Evolutionary conservation across 2,329 filamentous ascomycete species (phyloP).

Genomic region (Venturia effusa): DNA sequence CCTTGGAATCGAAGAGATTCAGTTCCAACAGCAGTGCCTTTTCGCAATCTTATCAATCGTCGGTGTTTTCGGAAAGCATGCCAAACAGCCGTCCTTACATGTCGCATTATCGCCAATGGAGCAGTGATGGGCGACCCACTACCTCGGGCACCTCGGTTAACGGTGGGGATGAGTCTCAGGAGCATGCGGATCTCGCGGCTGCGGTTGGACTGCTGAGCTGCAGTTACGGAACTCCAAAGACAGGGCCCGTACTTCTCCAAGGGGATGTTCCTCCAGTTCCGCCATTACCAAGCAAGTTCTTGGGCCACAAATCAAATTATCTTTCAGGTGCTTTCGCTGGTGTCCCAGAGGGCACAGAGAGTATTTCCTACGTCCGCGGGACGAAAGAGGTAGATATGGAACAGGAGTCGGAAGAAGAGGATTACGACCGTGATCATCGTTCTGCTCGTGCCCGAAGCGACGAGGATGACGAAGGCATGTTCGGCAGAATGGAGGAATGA

Average conservation of each 20-base stretch:
- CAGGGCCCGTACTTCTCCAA: slow-evolving; percentile 50
- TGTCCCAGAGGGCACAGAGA: slow-evolving; percentile 37
- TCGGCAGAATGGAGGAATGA: slow-evolving; percentile 89
- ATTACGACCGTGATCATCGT: slow-evolving; percentile 28
- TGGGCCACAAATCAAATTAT: slow-evolving; percentile 43
- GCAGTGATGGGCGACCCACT: slow-evolving; percentile 61
- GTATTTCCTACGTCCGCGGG: slow-evolving; percentile 16
- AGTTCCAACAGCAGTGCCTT: slow-evolving; percentile 38
- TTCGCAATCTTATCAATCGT: slow-evolving; percentile 76
- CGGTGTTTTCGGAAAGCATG: slow-evolving; percentile 44
- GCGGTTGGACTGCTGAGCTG: slow-evolving; percentile 84
- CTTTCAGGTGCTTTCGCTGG: slow-evolving; percentile 38
- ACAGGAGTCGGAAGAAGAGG: slow-evolving; percentile 55
- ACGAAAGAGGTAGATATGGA: slow-evolving; percentile 38
- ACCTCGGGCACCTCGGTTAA: slow-evolving; percentile 52
- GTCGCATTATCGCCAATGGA: slow-evolving; percentile 59
- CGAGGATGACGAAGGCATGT: slow-evolving; percentile 91
- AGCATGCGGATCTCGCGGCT: slow-evolving; percentile 79
- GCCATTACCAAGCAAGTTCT: slow-evolving; percentile 69
- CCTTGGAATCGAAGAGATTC: slow-evolving; percentile 27
- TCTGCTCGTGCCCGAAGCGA: slow-evolving; percentile 54
- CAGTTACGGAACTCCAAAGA: slow-evolving; percentile 75
- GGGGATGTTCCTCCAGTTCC: slow-evolving; percentile 79
- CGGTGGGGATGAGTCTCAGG: slow-evolving; percentile 56
- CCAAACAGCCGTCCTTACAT: slow-evolving; percentile 41